phyloP scores from a whole-genome alignment of 2,329 filamentous ascomycete species.

The Paraconiothyrium brasiliense region DNA sequence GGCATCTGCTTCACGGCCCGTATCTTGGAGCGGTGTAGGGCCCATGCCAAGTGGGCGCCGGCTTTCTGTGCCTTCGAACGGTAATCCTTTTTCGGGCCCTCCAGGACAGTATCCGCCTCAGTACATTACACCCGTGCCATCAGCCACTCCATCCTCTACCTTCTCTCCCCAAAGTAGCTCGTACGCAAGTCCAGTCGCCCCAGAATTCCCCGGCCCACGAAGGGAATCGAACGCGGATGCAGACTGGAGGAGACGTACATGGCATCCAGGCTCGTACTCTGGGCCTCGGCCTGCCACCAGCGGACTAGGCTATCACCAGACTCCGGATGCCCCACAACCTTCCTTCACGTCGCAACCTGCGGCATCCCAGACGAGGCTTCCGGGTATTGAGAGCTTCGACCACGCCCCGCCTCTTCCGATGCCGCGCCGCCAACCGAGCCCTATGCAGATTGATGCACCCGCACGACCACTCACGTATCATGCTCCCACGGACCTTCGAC shows the following conservation, averaged over 20 bases:
- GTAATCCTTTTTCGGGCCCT: constrained; percentile 76
- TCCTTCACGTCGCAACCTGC: constrained; percentile 64
- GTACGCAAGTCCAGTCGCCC: constrained; percentile 72
- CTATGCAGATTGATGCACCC: constrained; percentile 77
- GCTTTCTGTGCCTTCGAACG: constrained; percentile 81
- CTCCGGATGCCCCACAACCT: constrained; percentile 69
- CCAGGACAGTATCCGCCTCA: constrained; percentile 68
- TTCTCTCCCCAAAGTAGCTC: constrained; percentile 69
- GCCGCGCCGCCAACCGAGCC: constrained; percentile 72
- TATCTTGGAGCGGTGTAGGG: constrained; percentile 76
- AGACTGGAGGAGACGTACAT: constrained; percentile 84
- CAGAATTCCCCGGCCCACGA: constrained; percentile 69
- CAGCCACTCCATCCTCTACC: constrained; percentile 60
- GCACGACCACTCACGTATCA: constrained; percentile 53
- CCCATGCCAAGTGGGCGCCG: constrained; percentile 70
- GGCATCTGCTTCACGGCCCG: constrained; percentile 72
- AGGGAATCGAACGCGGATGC: constrained; percentile 77
- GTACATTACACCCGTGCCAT: constrained; percentile 65
- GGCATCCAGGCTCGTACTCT: constrained; percentile 81
- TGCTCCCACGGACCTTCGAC: constrained; percentile 38
- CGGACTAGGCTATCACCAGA: constrained; percentile 78
- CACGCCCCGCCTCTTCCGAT: constrained; percentile 72
- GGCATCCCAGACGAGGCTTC: constrained; percentile 73
- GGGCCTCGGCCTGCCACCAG: constrained; percentile 72
- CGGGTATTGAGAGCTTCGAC: constrained; percentile 92